phyloP scores from a whole-genome alignment of 2,329 filamentous ascomycete genomes.

The Trichoderma endophyticum region DNA sequence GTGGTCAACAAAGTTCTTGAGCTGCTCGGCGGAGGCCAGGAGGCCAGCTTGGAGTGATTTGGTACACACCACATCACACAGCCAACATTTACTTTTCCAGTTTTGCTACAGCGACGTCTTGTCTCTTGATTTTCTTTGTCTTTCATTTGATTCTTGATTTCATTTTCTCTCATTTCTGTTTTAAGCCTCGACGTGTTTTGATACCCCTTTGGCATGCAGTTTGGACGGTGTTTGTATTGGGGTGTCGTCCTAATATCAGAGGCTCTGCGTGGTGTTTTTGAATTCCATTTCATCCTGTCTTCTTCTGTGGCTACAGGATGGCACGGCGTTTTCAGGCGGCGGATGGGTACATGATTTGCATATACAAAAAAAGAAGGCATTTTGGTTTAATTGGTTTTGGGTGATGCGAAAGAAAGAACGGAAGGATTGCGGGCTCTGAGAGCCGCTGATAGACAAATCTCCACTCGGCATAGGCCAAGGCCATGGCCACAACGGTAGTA shows the following conservation, averaged over 20 bases:
- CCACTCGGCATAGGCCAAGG: conserved; percentile 42
- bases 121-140: not conserved
- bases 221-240: conserved; percentile 22
- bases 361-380: conserved; percentile 24
- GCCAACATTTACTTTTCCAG: not conserved
- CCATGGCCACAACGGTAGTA: conserved; percentile 28
- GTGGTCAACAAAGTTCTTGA: conserved; percentile 93
- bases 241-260: conserved; percentile 23
- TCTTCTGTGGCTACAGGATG: not conserved
- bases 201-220: conserved; percentile 26
- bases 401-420: conserved; percentile 9
- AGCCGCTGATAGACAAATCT: conserved; percentile 46
- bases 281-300: not conserved
- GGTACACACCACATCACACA: not conserved
- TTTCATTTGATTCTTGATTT: conserved; percentile 25
- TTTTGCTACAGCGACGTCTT: not conserved
- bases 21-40: conserved; percentile 64
- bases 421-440: conserved; percentile 17
- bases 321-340: conserved; percentile 13
- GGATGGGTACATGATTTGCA: conserved; percentile 25
- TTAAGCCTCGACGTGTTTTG: conserved; percentile 23
- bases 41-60: conserved; percentile 30
- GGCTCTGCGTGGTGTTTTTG: conserved; percentile 19
- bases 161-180: conserved; percentile 16
- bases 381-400: conserved; percentile 11